phyloP scores from a whole-genome alignment of 768 basidiomycete species.

The Dioszegia aurantiaca region DNA sequence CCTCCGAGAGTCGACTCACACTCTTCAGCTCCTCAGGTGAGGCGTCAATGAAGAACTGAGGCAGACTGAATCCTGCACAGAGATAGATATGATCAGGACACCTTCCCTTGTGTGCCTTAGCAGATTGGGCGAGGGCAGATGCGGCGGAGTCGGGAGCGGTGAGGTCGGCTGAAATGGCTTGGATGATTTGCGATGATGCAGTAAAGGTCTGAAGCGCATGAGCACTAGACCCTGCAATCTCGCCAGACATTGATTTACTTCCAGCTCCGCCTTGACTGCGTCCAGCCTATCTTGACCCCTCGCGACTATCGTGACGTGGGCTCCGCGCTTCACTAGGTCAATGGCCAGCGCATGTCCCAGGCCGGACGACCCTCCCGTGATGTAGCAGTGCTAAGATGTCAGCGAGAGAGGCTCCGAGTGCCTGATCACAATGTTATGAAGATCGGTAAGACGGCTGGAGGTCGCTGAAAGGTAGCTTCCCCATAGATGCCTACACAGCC shows the following conservation, averaged over 20 bases:
- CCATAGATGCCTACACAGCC: too few relatives aligned
- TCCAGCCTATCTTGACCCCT: slow-evolving; percentile 24
- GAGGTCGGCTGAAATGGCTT: slow-evolving; percentile 67
- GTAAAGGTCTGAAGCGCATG: slow-evolving; percentile 17
- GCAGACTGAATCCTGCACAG: slow-evolving; percentile 68
- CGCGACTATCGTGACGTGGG: slow-evolving; percentile 81
- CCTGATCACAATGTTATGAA: too few relatives aligned
- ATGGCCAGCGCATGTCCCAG: slow-evolving; percentile 73
- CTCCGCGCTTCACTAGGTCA: slow-evolving; percentile 63
- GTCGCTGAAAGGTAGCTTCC: too few relatives aligned
- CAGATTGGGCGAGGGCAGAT: slow-evolving; percentile 65
- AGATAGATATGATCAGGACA: slow-evolving; percentile 74
- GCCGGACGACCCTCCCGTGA: slow-evolving; percentile 80
- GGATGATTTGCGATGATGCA: slow-evolving; percentile 61
- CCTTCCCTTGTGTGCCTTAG: slow-evolving; percentile 58
- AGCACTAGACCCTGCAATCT: not conserved
- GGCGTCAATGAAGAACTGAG: slow-evolving; percentile 73
- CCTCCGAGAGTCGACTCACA: too few relatives aligned
- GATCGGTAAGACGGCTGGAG: too few relatives aligned
- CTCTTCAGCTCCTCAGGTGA: slow-evolving; percentile 59
- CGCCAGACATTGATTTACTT: slow-evolving; percentile 59
- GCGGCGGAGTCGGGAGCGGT: slow-evolving; percentile 58
- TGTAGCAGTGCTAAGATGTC: slow-evolving; percentile 68
- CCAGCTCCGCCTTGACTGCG: slow-evolving; percentile 54
- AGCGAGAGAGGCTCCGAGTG: not conserved